Evolutionary conservation across 2,329 filamentous ascomycete genomes (phyloP).

Genomic region (Paecilomyces sp.): DNA sequence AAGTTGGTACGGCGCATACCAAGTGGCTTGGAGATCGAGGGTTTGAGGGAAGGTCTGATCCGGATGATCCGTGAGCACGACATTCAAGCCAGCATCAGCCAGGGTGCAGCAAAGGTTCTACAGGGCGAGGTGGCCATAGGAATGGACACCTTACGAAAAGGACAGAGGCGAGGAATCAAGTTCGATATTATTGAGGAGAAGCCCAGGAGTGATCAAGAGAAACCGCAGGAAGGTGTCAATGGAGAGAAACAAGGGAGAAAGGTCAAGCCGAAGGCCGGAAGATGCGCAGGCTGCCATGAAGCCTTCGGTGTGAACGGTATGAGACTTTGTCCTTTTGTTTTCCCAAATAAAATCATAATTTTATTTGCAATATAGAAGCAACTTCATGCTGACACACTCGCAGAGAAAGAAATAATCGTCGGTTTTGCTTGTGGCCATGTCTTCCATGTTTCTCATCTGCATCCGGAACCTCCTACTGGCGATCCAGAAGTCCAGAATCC

Average conservation of each 20-base stretch:
- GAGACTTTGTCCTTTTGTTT: slow-evolving; percentile 1
- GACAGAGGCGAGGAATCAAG: slow-evolving; percentile 78
- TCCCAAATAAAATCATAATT: background rate
- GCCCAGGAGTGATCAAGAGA: slow-evolving; percentile 1
- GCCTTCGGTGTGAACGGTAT: slow-evolving; percentile 32
- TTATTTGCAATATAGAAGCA: background rate
- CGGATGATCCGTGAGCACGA: slow-evolving; percentile 95
- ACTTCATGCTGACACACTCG: background rate
- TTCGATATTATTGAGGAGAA: slow-evolving; percentile 59
- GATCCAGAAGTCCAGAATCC: slow-evolving; percentile 12
- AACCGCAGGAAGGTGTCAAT: slow-evolving; percentile 7
- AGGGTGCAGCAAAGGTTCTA: slow-evolving; percentile 79
- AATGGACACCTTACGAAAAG: slow-evolving; percentile 71
- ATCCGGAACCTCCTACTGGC: slow-evolving; percentile 31
- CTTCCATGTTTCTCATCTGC: slow-evolving; percentile 57
- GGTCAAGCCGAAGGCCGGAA: slow-evolving; percentile 15
- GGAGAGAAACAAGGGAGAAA: slow-evolving; percentile 3
- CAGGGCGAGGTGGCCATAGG: slow-evolving; percentile 78
- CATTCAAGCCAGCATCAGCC: slow-evolving; percentile 86
- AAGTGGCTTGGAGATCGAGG: slow-evolving; percentile 85
- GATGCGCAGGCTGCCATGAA: slow-evolving; percentile 32
- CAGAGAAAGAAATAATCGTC: slow-evolving; percentile 51
- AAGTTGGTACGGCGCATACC: slow-evolving; percentile 84
- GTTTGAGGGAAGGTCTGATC: slow-evolving; percentile 76
- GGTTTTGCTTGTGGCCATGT: slow-evolving; percentile 64